These are phyloP conservation scores for Penicilliopsis zonata DNA, from an alignment of 495 filamentous ascomycete species.

Conservation along the genomic window DNA sequence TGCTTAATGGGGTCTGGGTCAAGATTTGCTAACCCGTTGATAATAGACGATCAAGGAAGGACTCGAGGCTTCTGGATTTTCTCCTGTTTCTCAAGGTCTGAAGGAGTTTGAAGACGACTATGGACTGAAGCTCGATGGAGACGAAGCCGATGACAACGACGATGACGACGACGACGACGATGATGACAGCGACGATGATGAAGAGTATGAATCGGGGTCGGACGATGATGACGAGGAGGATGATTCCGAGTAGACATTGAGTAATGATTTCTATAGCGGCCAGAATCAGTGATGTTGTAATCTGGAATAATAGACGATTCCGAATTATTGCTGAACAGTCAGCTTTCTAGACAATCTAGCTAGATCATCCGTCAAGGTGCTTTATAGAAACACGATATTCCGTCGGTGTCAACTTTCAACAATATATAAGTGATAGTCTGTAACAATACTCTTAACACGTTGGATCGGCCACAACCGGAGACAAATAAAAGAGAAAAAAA, in stretches of 20 bases:
- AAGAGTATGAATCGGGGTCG: constrained; percentile 38
- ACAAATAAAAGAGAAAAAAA: no score
- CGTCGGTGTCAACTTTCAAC: no score
- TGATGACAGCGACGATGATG: constrained; percentile 49
- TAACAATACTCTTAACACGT: no score
- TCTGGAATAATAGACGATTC: no score
- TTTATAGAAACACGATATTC: no score
- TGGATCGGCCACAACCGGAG: no score
- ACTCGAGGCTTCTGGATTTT: constrained; percentile 65
- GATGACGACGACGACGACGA: constrained; percentile 51
- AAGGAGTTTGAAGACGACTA: constrained; percentile 86
- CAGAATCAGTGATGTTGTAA: no score
- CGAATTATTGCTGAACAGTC: no score
- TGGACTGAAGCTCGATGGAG: constrained; percentile 61
- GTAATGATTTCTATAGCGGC: background rate
- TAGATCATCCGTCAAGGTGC: no score
- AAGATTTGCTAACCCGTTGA: constrained; percentile 5
- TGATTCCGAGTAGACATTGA: constrained; percentile 6
- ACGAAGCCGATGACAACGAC: constrained; percentile 52
- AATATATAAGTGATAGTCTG: no score
- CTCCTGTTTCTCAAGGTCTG: constrained; percentile 59
- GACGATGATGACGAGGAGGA: constrained; percentile 20
- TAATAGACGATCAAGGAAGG: constrained; percentile 56
- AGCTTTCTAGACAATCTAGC: no score
- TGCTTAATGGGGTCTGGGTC: constrained; percentile 3